Conservation (phyloP, 2,329 filamentous ascomycete genomes). For the Chaetomiaceae sp. region DNA sequence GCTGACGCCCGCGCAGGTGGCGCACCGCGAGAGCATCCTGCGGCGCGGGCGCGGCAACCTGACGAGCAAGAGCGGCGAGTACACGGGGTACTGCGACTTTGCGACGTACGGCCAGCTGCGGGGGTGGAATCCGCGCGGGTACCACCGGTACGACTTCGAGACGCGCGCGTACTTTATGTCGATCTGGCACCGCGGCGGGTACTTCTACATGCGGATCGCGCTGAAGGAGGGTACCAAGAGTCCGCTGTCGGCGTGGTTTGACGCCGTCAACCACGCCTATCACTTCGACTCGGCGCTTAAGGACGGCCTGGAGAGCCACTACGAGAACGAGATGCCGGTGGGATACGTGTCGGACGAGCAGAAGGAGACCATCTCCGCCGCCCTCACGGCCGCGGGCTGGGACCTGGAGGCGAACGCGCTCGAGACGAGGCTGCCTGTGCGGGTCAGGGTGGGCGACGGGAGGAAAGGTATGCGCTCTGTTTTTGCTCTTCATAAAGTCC, state of each 20-base stretch:
- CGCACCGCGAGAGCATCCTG: conserved; percentile 60
- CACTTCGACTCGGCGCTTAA: conserved; percentile 33
- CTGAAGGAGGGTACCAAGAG: conserved; percentile 52
- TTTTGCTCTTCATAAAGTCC: too few relatives aligned
- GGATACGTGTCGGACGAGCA: conserved; percentile 40
- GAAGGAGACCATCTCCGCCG: conserved; percentile 30
- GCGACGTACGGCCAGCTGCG: conserved; percentile 37
- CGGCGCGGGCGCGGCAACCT: conserved; percentile 42
- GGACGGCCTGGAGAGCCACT: conserved; percentile 32
- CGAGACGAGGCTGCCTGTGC: conserved; percentile 54
- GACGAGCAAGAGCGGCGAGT: conserved; percentile 33
- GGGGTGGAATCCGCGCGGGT: conserved; percentile 28
- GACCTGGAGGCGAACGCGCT: conserved; percentile 57
- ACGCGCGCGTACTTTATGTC: conserved; percentile 57
- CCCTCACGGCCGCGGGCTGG: conserved; percentile 52
- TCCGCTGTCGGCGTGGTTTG: conserved; percentile 34
- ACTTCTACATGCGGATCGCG: conserved; percentile 46
- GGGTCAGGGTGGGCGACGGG: conserved; percentile 32
- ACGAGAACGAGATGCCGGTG: conserved; percentile 33
- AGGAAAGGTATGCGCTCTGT: conserved; percentile 24
- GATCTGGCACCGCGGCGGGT: conserved; percentile 39
- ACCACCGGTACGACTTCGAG: conserved; percentile 32
- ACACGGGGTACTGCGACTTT: conserved; percentile 30
- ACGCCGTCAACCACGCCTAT: conserved; percentile 37
- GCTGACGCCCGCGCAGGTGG: conserved; percentile 60